phyloP scores from a whole-genome alignment of 495 filamentous ascomycete species.

The Penicillium turbatum region DNA sequence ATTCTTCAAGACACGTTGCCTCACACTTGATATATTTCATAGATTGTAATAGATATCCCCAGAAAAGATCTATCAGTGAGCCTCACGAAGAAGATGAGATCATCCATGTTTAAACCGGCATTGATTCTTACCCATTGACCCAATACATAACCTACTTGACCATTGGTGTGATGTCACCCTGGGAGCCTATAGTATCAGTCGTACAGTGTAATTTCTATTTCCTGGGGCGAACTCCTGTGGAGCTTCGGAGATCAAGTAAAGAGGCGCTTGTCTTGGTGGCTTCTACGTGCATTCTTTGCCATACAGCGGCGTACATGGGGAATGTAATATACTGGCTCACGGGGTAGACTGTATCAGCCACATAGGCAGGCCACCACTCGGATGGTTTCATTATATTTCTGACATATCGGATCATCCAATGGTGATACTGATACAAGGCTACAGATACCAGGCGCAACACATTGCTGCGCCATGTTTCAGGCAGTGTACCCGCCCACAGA shows the following conservation, averaged over 20 bases:
- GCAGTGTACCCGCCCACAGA: not conserved
- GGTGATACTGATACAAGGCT: not conserved
- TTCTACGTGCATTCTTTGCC: too few species aligned
- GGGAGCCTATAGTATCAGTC: not conserved
- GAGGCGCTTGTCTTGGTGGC: too few species aligned
- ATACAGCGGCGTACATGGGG: too few species aligned
- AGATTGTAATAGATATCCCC: too few species aligned
- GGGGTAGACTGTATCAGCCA: not conserved
- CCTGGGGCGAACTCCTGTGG: too few species aligned
- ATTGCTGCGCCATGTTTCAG: slow-evolving; percentile 1
- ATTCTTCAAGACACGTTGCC: not conserved
- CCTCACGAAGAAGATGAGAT: not conserved
- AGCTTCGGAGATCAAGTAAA: too few species aligned
- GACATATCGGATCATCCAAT: not conserved
- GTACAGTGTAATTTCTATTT: not conserved
- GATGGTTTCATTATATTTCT: not conserved
- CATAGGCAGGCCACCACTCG: not conserved
- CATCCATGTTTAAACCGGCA: not conserved
- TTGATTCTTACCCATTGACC: not conserved
- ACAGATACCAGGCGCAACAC: not conserved
- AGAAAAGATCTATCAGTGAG: too few species aligned
- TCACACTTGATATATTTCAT: not conserved
- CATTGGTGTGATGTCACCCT: not conserved
- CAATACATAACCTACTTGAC: not conserved
- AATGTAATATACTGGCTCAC: not conserved